A percentile compares a stretch with the other conserved stretches of the same genome.
Conservation (phyloP, 495 filamentous ascomycete species). For the Cairneyella variabilis region DNA sequence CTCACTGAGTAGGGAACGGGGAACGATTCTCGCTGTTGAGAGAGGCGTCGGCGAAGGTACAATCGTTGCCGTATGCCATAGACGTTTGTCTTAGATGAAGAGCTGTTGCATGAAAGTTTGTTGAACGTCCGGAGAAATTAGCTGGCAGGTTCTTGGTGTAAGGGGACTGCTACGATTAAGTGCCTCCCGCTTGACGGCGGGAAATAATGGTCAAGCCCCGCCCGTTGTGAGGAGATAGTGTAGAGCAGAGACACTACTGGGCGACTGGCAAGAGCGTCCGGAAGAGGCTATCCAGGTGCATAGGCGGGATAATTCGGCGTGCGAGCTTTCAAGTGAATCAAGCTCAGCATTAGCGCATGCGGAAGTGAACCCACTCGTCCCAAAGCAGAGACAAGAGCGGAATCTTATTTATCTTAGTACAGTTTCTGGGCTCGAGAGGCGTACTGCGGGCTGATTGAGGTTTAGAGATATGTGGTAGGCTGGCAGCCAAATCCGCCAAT, state of each 20-base stretch:
- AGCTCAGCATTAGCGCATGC: background rate
- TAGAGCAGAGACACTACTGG: background rate
- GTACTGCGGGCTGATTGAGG: too few relatives aligned
- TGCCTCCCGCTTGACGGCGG: background rate
- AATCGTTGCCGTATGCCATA: background rate
- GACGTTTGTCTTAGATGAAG: background rate
- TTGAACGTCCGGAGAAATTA: background rate
- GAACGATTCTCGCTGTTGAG: background rate
- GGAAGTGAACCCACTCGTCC: background rate
- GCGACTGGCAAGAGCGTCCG: background rate
- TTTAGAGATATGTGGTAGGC: background rate
- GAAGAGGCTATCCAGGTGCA: conserved; percentile 1
- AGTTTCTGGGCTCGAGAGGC: background rate
- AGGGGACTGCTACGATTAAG: background rate
- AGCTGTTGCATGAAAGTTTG: background rate
- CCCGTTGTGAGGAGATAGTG: background rate
- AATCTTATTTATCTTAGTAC: background rate
- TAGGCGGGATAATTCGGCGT: background rate
- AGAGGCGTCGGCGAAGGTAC: background rate
- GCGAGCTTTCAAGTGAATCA: background rate
- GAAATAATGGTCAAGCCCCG: background rate
- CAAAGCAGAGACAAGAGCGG: background rate
- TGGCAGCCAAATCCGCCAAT: background rate
- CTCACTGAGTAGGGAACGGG: background rate
- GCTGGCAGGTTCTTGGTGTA: background rate